Conservation (phyloP, 2,329 filamentous ascomycete species). For the Cladosporium sp. region DNA sequence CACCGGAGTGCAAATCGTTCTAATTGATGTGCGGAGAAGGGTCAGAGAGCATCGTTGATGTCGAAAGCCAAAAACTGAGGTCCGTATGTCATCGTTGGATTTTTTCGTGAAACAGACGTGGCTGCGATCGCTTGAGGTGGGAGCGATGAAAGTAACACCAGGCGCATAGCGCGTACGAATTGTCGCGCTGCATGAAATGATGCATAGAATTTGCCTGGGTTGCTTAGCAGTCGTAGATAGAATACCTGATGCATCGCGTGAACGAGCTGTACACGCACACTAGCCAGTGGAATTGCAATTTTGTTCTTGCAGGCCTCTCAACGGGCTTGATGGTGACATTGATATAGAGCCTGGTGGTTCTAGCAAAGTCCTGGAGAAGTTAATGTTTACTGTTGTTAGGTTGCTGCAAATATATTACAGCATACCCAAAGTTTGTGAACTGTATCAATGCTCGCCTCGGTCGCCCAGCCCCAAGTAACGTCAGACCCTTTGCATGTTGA, state of each 20-base stretch:
- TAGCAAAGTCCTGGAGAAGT: neutral
- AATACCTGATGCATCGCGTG: neutral
- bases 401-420: neutral
- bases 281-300: neutral
- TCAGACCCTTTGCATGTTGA: neutral
- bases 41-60: neutral
- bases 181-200: neutral
- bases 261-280: neutral
- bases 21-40: conserved; percentile 7
- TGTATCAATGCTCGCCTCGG: neutral
- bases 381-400: neutral
- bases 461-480: too few relatives aligned
- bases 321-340: neutral
- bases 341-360: neutral
- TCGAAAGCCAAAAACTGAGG: neutral
- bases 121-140: neutral
- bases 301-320: neutral
- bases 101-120: neutral
- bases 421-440: neutral
- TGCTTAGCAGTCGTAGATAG: neutral
- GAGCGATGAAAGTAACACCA: neutral
- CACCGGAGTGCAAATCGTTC: neutral
- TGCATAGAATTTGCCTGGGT: neutral
- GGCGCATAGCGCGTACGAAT: neutral
- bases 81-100: neutral